These are phyloP conservation scores for Cystobasidium slooffiae DNA, from an alignment of 1,284 basidiomycete species.

Conservation along the genomic window DNA sequence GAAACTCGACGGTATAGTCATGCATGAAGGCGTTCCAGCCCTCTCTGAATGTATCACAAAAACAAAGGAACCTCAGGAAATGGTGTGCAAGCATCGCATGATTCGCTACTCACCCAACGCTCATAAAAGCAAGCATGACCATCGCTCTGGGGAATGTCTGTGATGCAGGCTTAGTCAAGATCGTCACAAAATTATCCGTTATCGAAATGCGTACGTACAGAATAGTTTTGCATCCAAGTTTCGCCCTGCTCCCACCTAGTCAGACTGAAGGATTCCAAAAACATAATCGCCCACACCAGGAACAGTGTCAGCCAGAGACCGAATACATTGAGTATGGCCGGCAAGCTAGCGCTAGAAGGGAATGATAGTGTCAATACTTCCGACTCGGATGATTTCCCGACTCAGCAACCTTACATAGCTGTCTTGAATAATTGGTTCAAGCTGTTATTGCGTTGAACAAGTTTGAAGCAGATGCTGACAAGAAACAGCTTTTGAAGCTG, in stretches of 20 bases:
- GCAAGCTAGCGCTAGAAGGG: slow-evolving; percentile 73
- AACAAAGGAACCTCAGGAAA: slow-evolving; percentile 58
- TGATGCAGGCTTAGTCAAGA: neutral
- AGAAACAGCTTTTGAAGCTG: slow-evolving; percentile 95
- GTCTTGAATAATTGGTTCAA: slow-evolving; percentile 98
- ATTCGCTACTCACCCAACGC: slow-evolving; percentile 59
- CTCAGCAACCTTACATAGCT: slow-evolving; percentile 70
- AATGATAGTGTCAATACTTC: neutral
- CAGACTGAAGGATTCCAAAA: slow-evolving; percentile 88
- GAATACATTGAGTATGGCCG: slow-evolving; percentile 83
- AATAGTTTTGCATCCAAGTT: slow-evolving; percentile 76
- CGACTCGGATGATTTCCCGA: neutral
- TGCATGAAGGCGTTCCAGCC: slow-evolving; percentile 96
- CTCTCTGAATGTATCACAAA: slow-evolving; percentile 74
- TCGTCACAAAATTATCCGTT: neutral
- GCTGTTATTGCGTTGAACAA: slow-evolving; percentile 85
- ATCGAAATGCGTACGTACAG: slow-evolving; percentile 13
- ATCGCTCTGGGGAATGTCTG: slow-evolving; percentile 77
- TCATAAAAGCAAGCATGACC: slow-evolving; percentile 73
- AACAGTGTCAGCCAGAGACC: slow-evolving; percentile 90
- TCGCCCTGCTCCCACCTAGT: slow-evolving; percentile 81
- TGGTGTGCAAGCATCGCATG: too few species aligned
- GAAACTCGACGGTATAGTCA: slow-evolving; percentile 67
- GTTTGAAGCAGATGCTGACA: slow-evolving; percentile 89
- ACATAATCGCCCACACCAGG: slow-evolving; percentile 88